Conservation (phyloP, 1,284 basidiomycete genomes). For the Anthracocystis setariae region DNA sequence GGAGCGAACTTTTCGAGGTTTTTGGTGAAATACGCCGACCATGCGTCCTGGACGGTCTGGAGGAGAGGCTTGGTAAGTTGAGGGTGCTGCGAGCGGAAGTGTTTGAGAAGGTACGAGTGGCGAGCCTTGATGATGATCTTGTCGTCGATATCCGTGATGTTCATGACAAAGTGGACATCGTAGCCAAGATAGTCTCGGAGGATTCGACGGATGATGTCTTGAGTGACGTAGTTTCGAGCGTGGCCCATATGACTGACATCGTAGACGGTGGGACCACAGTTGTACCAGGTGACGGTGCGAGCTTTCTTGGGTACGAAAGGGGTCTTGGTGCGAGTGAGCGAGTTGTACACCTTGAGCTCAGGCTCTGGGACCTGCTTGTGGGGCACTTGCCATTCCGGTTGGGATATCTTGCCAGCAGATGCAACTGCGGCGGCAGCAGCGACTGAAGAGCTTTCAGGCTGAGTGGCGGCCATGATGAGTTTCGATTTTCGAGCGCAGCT, state of each 20-base stretch:
- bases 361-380: conserved; percentile 63
- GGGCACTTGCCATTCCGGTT: conserved; percentile 44
- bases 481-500: conserved; percentile 37
- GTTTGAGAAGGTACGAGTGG: conserved; percentile 72
- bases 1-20: conserved; percentile 61
- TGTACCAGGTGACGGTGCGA: conserved; percentile 96
- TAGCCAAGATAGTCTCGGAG: conserved; percentile 96
- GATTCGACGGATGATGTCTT: conserved; percentile 92
- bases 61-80: conserved; percentile 54
- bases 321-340: conserved; percentile 85
- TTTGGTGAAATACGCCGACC: conserved; percentile 59
- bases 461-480: conserved; percentile 43
- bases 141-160: conserved; percentile 99
- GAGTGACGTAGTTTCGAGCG: conserved; percentile 97
- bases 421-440: conserved; percentile 8
- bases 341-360: conserved; percentile 87
- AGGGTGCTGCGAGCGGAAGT: conserved; percentile 52
- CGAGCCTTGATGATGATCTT: conserved; percentile 75
- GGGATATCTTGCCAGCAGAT: conserved; percentile 28
- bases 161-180: conserved; percentile 99
- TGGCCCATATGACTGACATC: conserved; percentile 99
- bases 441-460: conserved; percentile 27
- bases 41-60: conserved; percentile 52
- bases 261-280: conserved; percentile 98
- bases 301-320: conserved; percentile 81